These are phyloP conservation scores for Brettanomyces nanus DNA, from an alignment of 805 yeast genomes.

Conservation along the genomic window DNA sequence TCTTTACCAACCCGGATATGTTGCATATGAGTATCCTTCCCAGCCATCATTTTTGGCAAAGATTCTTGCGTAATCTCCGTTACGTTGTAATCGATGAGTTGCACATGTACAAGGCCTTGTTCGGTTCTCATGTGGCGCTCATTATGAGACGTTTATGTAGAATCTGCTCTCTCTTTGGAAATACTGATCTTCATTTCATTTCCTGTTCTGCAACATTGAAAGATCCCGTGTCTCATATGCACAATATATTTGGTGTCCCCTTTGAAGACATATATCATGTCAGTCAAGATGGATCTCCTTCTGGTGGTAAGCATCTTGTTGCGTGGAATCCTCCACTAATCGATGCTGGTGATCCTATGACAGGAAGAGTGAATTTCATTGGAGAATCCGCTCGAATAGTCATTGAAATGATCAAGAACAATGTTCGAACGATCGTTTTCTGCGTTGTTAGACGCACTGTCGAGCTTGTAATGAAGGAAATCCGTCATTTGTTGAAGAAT, in stretches of 20 bases:
- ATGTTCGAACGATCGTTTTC: constrained; percentile 79
- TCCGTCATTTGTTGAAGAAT: constrained; percentile 45
- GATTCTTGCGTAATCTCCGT: constrained; percentile 56
- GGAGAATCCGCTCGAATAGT: constrained; percentile 69
- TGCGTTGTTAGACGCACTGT: constrained; percentile 82
- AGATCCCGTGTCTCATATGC: constrained; percentile 67
- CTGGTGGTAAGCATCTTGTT: constrained; percentile 65
- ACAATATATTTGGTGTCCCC: constrained; percentile 61
- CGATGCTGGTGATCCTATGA: constrained; percentile 47
- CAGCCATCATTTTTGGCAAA: constrained; percentile 62
- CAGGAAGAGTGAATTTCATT: constrained; percentile 63
- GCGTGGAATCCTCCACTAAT: constrained; percentile 81
- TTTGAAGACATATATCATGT: constrained; percentile 45
- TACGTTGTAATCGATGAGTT: constrained; percentile 78
- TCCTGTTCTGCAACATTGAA: constrained; percentile 93
- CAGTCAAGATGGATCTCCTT: constrained; percentile 80
- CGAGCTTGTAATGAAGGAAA: constrained; percentile 81
- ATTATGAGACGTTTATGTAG: constrained; percentile 76
- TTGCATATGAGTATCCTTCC: constrained; percentile 82
- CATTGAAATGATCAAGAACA: constrained; percentile 52
- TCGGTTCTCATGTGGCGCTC: constrained; percentile 87
- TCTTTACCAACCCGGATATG: constrained; percentile 94
- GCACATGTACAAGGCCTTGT: constrained; percentile 82
- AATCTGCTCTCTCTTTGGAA: constrained; percentile 46
- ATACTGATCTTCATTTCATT: constrained; percentile 52